Evolutionary conservation across 768 basidiomycete species (phyloP).

Genomic region (Pulveroboletus sp.): DNA sequence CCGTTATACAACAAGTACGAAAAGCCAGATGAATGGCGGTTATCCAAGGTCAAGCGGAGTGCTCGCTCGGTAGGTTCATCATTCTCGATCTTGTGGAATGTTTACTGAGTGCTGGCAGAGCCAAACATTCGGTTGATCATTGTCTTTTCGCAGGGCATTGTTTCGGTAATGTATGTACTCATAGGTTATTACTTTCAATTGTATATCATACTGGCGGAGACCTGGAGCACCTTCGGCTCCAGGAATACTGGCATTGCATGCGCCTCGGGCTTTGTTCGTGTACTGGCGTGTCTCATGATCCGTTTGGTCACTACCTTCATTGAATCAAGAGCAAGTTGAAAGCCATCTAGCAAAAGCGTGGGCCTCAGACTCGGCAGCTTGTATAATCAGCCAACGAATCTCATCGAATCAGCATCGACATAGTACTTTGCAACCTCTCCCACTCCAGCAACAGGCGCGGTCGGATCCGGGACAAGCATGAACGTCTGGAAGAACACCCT

Average conservation of each 20-base stretch:
- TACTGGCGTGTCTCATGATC: too few species aligned
- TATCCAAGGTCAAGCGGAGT: constrained; percentile 89
- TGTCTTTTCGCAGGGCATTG: background rate
- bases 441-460: constrained; percentile 55
- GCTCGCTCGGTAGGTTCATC: constrained; percentile 64
- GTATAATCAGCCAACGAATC: constrained; percentile 67
- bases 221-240: too few species aligned
- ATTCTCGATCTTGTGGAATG: background rate
- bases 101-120: constrained; percentile 43
- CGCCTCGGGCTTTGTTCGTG: background rate
- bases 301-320: too few species aligned
- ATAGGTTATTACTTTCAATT: constrained; percentile 7
- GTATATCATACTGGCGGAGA: constrained; percentile 3
- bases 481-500: constrained; percentile 87
- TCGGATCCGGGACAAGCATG: constrained; percentile 74
- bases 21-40: constrained; percentile 90
- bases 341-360: too few species aligned
- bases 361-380: background rate
- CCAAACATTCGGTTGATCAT: constrained; percentile 80
- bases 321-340: too few species aligned
- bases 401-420: constrained; percentile 70
- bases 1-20: constrained; percentile 95
- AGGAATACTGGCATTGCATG: background rate
- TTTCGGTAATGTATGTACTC: constrained; percentile 11
- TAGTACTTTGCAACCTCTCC: constrained; percentile 83